A percentile compares a stretch with the other conserved stretches of the same genome.
Conservation (phyloP, 192 early-diverging fungal genomes). For the Backusella tuberculispora region DNA sequence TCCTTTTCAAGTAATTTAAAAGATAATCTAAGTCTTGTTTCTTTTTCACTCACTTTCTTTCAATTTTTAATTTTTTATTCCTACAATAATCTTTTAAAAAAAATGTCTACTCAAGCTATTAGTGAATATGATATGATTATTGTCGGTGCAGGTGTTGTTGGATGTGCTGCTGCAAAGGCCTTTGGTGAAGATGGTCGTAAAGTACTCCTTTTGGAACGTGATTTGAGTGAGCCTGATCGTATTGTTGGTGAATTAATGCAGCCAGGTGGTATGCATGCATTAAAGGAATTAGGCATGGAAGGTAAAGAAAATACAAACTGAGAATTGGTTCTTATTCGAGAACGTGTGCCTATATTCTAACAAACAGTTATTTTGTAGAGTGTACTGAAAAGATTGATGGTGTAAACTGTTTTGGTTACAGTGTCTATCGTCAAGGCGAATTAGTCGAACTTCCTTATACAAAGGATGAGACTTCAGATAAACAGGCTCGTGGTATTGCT, state of each 20-base stretch:
- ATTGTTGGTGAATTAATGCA: conserved; percentile 98
- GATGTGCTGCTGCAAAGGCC: conserved; percentile 77
- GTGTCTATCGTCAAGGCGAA: conserved; percentile 58
- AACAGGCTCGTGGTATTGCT: conserved; percentile 64
- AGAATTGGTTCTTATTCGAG: not conserved
- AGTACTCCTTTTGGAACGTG: conserved; percentile 79
- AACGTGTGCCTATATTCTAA: not conserved
- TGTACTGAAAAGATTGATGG: conserved; percentile 85
- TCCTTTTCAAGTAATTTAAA: conserved; percentile 7
- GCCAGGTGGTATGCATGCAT: conserved; percentile 86
- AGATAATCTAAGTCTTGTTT: not conserved
- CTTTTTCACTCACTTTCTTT: not conserved
- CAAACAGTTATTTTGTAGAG: conserved; percentile 43
- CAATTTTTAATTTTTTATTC: not conserved
- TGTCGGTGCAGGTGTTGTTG: conserved; percentile 91
- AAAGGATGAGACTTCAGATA: conserved; percentile 46
- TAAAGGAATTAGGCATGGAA: conserved; percentile 76
- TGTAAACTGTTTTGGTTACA: conserved; percentile 85
- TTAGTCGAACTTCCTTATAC: conserved; percentile 78
- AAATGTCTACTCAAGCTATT: not conserved
- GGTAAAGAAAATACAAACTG: conserved; percentile 35
- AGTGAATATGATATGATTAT: conserved; percentile 77
- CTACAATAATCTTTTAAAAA: not conserved
- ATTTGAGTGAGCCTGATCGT: conserved; percentile 91
- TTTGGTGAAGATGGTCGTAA: conserved; percentile 76